Conservation (phyloP, 345 rosid species). For the Populus tremula region DNA sequence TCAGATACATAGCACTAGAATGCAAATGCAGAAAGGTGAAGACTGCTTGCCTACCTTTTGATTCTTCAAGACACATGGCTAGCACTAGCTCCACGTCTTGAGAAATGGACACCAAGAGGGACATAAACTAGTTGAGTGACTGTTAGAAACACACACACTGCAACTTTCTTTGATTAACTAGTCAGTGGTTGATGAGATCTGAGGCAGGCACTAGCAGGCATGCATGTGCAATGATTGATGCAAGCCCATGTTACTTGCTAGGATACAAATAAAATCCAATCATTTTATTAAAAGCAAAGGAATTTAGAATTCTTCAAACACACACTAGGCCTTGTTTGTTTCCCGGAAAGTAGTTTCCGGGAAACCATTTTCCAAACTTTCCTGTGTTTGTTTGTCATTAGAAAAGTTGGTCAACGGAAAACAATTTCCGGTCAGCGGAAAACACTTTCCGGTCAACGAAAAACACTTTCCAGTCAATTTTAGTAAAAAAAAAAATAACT, state of each 20-base stretch:
- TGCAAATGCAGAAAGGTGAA: neutral
- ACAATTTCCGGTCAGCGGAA: no score
- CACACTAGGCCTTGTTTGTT: no score
- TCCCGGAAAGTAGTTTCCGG: no score
- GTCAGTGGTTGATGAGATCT: neutral
- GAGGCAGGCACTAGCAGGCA: neutral
- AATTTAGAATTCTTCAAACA: no score
- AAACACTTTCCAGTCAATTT: no score
- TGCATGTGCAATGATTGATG: slow-evolving; percentile 53
- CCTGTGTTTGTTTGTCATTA: no score
- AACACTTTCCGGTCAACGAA: no score
- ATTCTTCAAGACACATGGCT: slow-evolving; percentile 24
- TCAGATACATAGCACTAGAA: neutral
- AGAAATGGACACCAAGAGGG: slow-evolving; percentile 20
- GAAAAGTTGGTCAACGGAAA: no score
- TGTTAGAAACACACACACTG: neutral
- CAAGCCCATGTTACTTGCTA: slow-evolving; percentile 21
- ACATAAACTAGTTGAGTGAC: neutral
- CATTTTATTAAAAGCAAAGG: slow-evolving; percentile 23
- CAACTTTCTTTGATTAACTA: slow-evolving; percentile 7
- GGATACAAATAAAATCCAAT: slow-evolving; percentile 28
- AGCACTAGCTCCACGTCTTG: neutral
- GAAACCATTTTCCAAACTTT: no score
- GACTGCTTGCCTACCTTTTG: neutral
- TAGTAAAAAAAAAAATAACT: no score